These are phyloP conservation scores for Apiotrichum sp. DNA, from an alignment of 1,284 basidiomycete genomes.

Conservation along the genomic window DNA sequence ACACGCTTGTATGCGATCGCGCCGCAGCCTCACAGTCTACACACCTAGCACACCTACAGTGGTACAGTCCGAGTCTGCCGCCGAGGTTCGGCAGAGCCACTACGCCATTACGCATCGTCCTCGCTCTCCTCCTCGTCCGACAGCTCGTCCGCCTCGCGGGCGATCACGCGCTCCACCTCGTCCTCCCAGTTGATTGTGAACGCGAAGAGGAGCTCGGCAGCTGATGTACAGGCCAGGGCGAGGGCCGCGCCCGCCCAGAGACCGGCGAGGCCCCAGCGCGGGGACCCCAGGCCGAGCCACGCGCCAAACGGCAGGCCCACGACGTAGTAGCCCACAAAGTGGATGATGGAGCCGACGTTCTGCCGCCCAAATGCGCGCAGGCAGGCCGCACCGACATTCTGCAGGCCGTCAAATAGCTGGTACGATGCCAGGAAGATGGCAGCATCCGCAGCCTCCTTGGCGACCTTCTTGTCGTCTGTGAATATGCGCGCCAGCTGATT, in stretches of 20 bases:
- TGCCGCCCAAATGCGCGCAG: conserved; percentile 29
- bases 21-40: too few species aligned
- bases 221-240: conserved; percentile 17
- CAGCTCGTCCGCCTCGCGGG: conserved; percentile 11
- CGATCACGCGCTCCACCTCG: conserved; percentile 21
- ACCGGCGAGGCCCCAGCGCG: conserved; percentile 22
- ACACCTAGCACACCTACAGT: too few species aligned
- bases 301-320: conserved; percentile 27
- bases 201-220: conserved; percentile 19
- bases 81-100: too few species aligned
- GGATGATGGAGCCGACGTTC: conserved; percentile 23
- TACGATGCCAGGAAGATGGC: conserved; percentile 21
- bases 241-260: conserved; percentile 28
- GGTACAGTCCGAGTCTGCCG: too few species aligned
- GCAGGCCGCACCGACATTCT: conserved; percentile 27
- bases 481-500: conserved; percentile 18
- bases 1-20: too few species aligned
- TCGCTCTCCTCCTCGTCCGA: conserved; percentile 11
- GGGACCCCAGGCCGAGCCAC: conserved; percentile 19
- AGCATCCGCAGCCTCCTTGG: conserved; percentile 15
- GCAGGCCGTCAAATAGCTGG: conserved; percentile 25
- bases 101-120: not conserved
- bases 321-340: conserved; percentile 21
- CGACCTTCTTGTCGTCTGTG: conserved; percentile 22
- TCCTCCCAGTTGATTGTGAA: conserved; percentile 22